Evolutionary conservation across 2,329 filamentous ascomycete species (phyloP).

Genomic region (Blastomyces parvus): DNA sequence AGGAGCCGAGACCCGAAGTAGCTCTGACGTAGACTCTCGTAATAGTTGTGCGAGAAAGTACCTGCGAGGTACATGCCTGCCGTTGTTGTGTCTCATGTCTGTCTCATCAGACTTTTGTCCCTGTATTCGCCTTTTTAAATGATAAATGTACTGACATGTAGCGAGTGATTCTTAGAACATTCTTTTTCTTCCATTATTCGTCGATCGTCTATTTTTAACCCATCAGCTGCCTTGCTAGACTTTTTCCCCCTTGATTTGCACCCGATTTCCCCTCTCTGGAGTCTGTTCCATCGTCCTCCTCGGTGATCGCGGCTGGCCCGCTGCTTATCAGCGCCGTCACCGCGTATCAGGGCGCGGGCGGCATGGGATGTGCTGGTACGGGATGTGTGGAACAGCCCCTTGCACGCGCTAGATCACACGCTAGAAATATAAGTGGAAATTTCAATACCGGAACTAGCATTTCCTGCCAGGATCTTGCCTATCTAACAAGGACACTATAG

Average conservation of each 20-base stretch:
- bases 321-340: background rate
- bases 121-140: background rate
- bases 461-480: too few species aligned
- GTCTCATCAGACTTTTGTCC: background rate
- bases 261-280: background rate
- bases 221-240: background rate
- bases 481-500: too few species aligned
- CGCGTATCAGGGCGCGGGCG: background rate
- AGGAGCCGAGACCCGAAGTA: background rate
- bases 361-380: background rate
- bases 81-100: background rate
- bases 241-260: background rate
- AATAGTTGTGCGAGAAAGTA: background rate
- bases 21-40: background rate
- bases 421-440: background rate
- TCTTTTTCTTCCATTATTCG: background rate
- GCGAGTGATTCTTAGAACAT: background rate
- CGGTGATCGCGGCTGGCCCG: background rate
- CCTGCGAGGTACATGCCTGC: background rate
- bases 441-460: background rate
- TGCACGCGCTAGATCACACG: too few species aligned
- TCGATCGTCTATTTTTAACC: background rate
- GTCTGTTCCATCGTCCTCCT: background rate
- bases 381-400: background rate
- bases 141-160: too few species aligned